Base-by-base conservation (phyloP, 805 yeast species). In the Ogataea parapolymorpha region DNA sequence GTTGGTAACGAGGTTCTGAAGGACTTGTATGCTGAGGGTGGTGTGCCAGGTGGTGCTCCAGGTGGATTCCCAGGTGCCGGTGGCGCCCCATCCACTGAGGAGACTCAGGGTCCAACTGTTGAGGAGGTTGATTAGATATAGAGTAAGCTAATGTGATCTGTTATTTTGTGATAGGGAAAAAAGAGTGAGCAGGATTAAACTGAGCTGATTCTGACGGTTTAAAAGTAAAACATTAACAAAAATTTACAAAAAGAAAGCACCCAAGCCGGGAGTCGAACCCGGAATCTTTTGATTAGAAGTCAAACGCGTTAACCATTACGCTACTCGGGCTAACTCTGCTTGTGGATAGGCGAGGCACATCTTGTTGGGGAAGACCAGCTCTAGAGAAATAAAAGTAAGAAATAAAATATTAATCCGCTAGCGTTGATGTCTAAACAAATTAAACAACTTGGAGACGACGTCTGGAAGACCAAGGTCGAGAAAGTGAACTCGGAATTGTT, bases 1-100 rank as follows among this genome's bases (percentile, higher is more conserved):
- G 79, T 82, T 68, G 95, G 95, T 57, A 90, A 90, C 79, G 97
- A 97, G 68, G 86, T 90, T 72, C 84, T 90, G 88, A 80, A 87
- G 68, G 89, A 90, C 78, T 87, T 93, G 76, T 91, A 91, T 80
- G 93, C 85, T 68, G 88, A 82, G 54, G 95, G 89, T 65, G 95
- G 88, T 66, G 82, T 82, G 57, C 86, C 87, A 59, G 87, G 82
- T 57, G 76, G 69, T 53, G 34, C 48, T 48, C 53, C 59, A 49
- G 58, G 58, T 44, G 54, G 55, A 37, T 58, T 56, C 61, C 63
- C 64, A 49, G 67, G 67, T 57, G 43, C 43, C 13, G 38, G 38
- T 26, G 42, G 42, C 25, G 43, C 67, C 45, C 46, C 52, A 25
- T 55, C 55, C 35, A 45, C 59, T 12, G 57, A 54, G 44, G 56